These are phyloP conservation scores for Hanseniaspora guilliermondii DNA, from an alignment of 805 yeast genomes.

Conservation along the genomic window DNA sequence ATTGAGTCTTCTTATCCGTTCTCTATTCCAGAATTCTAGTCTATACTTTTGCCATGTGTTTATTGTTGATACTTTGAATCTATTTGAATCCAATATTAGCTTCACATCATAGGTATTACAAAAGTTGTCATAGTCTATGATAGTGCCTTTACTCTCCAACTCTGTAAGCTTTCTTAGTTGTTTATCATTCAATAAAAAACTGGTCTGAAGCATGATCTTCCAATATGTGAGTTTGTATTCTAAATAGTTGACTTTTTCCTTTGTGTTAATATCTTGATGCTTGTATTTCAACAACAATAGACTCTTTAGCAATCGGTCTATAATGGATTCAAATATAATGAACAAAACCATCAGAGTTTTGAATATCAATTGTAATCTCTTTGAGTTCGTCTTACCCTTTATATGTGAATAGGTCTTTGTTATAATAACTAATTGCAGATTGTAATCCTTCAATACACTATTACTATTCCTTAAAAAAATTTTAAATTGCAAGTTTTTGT, in stretches of 20 bases:
- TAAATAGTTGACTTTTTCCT: constrained; percentile 8
- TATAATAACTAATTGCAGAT: constrained; percentile 4
- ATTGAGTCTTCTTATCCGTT: constrained; percentile 51
- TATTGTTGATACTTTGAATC: constrained; percentile 67
- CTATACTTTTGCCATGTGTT: constrained; percentile 93
- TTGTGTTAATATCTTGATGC: constrained; percentile 14
- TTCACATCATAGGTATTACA: constrained; percentile 45
- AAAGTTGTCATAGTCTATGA: constrained; percentile 11
- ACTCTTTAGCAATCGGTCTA: constrained; percentile 5
- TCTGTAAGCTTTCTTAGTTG: background rate
- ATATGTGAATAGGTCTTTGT: constrained; percentile 8
- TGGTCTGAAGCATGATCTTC: constrained; percentile 13
- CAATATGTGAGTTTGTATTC: constrained; percentile 13
- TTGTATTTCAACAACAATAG: constrained; percentile 2
- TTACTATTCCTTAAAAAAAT: constrained; percentile 9
- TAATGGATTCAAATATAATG: constrained; percentile 4
- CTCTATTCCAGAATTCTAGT: constrained; percentile 85
- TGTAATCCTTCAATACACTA: background rate
- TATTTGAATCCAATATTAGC: constrained; percentile 65
- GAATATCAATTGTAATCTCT: constrained; percentile 6
- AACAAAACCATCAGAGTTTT: constrained; percentile 12
- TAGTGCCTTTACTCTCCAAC: background rate
- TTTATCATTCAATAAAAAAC: constrained; percentile 2
- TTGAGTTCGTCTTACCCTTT: constrained; percentile 7
- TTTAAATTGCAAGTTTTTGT: constrained; percentile 5